Base-by-base conservation (phyloP, 1,139 yeast genomes). In the Candida smagusa region DNA sequence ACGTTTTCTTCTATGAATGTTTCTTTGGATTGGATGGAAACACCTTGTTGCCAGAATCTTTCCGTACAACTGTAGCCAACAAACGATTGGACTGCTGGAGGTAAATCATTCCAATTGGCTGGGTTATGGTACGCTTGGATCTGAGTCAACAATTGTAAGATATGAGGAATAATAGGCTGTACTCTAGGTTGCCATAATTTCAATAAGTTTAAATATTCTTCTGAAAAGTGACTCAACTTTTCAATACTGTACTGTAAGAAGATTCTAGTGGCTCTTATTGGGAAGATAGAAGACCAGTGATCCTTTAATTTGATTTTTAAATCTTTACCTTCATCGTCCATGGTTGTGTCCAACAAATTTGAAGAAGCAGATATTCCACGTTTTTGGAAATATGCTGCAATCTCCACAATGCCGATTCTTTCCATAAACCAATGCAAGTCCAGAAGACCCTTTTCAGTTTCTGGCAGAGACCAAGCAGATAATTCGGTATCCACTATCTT, bases 401-500 rank as follows among this genome's bases (percentile, higher is more conserved):
- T 92, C 56, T 81, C 81, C 3, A 89, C 97, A 37, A 94, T 87
- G 3, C 98, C 98, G 40, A 94, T 75, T 51, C 97, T 76, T 60
- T 90, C 97, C 97, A 92, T 90, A 52, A 94, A 94, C 97, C 97
- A 90, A 47, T 88, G 96, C 36, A 94, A 69, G 53, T 92, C 95
- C 58, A 82, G 71, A 28, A 92, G 65, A 0, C 97, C 97, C 52
- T 87, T 87, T 49, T 88, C 89, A 0, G 97, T 90, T 12, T 80
- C 83, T 11, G 92, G 92, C 36, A 90, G 88, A 1, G 92, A 82
- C 99, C 99, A 94, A 0, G 96, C 94, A 26, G 77, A 66, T 35
- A 94, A 66, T 50, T 92, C 97, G 0, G 96, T 96, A 56, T 90
- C 97, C 3, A 92, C 98, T 42, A 94, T 85, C 36, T 79, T 77